Base-by-base conservation (phyloP, 768 basidiomycete genomes). In the Tylopilus felleus region DNA sequence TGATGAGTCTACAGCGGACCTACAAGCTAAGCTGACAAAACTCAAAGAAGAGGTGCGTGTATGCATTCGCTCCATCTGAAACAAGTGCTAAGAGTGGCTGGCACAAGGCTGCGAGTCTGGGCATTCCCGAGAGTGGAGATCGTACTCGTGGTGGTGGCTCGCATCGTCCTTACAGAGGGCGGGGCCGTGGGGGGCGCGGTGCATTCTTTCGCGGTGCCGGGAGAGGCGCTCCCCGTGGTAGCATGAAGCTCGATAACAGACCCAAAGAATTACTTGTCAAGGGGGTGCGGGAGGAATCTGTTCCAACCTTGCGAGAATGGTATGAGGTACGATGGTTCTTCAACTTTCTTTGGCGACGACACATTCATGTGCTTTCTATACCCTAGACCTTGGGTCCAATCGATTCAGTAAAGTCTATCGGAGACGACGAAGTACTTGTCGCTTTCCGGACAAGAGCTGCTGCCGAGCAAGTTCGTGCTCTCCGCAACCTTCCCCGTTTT, bases 221-320 rank as follows among this genome's bases (percentile, higher is more conserved):
- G 58, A 82, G 90, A 42, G 88, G 90, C 52, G 84, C 81, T 43
- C 77, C 84, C 10, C 80, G 86, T 39, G 74, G 77, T 10, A 92
- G 85, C 62, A 88, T 96, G 87, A 89, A 89, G 65, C 80, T 97
- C 27, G 93, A 97, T 69, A 93, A 94, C 64, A 83, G 93, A 17
- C 89, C 93, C 10, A 88, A 85, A 73, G 86, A 82, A 69, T 73
- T 97, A 22, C 71, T 88, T 21, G 75, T 97, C 27, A 86, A 90
- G 64, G 89, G 86, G 35, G 81, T 81, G 9, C 71, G 75, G 33
- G 77, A 79, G 19, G 75, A 75, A n/a, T 74, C 75, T 28, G 57
- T 83, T 29, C 82, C 85, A 56, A 77, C 80, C 7, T 73, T 94
- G 55, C 82, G 80, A 57, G 85, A 90, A 60, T 95, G 90, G 88